These are phyloP conservation scores for Dioscorea alata DNA, from an alignment of 106 monocot species.

Conservation along the genomic window DNA sequence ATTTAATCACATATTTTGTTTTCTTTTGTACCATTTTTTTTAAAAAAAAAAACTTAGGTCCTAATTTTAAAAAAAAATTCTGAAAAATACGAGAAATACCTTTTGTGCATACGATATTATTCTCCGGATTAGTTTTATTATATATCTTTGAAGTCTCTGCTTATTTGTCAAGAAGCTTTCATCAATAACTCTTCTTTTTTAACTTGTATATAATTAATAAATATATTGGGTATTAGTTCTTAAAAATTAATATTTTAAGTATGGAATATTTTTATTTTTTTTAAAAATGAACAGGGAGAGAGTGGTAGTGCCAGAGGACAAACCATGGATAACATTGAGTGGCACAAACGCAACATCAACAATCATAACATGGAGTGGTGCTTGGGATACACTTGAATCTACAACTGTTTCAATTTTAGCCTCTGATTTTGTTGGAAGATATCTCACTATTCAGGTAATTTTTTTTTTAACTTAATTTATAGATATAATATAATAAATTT, in stretches of 20 bases:
- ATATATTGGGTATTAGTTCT: neutral
- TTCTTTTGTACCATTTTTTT: no score
- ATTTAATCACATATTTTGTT: no score
- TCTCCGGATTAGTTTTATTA: no score
- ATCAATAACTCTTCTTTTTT: no score
- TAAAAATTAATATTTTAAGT: neutral
- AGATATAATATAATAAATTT: neutral
- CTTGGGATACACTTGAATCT: conserved; percentile 14
- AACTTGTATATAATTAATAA: no score
- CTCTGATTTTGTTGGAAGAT: conserved; percentile 52
- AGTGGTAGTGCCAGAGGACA: conserved; percentile 40
- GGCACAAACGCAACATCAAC: conserved; percentile 23
- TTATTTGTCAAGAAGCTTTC: no score
- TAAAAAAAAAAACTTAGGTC: no score
- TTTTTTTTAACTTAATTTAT: neutral
- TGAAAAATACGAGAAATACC: no score
- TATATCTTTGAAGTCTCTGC: no score
- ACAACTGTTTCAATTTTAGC: conserved; percentile 32
- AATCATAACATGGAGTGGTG: conserved; percentile 40
- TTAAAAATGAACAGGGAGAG: conserved; percentile 31
- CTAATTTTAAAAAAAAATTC: no score
- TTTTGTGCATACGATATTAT: no score
- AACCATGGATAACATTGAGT: conserved; percentile 45
- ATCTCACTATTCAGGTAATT: conserved; percentile 51
- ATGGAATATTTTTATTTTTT: no score